phyloP scores from a whole-genome alignment of 2,329 filamentous ascomycete species.

The Bipolaris victoriae region DNA sequence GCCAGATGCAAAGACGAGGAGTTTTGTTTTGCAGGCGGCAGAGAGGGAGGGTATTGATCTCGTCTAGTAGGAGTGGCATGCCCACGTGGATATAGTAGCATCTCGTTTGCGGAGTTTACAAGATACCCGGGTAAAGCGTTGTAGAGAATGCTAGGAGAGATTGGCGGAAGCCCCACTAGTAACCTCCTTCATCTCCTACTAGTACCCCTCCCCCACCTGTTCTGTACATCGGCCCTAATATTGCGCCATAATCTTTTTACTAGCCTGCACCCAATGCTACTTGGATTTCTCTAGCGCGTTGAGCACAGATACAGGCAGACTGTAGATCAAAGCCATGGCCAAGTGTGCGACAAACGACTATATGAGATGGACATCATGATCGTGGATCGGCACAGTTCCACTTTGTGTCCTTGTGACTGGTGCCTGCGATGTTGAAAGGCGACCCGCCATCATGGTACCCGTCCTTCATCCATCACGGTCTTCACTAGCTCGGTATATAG shows the following conservation, averaged over 20 bases:
- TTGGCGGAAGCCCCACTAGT: not conserved
- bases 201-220: slow-evolving; percentile 6
- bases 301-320: not conserved
- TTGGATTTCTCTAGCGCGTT: not conserved
- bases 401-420: not conserved
- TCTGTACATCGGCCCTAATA: slow-evolving; percentile 9
- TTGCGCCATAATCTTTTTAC: slow-evolving; percentile 11
- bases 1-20: slow-evolving; percentile 82
- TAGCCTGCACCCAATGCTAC: slow-evolving; percentile 6
- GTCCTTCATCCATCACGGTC: slow-evolving; percentile 34
- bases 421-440: slow-evolving; percentile 2
- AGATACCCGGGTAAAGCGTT: slow-evolving; percentile 16
- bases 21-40: slow-evolving; percentile 77
- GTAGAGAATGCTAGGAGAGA: not conserved
- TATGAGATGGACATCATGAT: not conserved
- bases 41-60: slow-evolving; percentile 84
- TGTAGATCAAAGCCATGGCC: not conserved
- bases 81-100: not conserved
- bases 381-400: too few relatives aligned
- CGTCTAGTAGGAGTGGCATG: slow-evolving; percentile 23
- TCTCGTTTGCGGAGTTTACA: slow-evolving; percentile 17
- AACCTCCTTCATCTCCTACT: not conserved
- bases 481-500: slow-evolving; percentile 25
- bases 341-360: slow-evolving; percentile 3
- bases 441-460: slow-evolving; percentile 35